These are phyloP conservation scores for Pleurotus sapidus DNA, from an alignment of 768 basidiomycete genomes.

Conservation along the genomic window DNA sequence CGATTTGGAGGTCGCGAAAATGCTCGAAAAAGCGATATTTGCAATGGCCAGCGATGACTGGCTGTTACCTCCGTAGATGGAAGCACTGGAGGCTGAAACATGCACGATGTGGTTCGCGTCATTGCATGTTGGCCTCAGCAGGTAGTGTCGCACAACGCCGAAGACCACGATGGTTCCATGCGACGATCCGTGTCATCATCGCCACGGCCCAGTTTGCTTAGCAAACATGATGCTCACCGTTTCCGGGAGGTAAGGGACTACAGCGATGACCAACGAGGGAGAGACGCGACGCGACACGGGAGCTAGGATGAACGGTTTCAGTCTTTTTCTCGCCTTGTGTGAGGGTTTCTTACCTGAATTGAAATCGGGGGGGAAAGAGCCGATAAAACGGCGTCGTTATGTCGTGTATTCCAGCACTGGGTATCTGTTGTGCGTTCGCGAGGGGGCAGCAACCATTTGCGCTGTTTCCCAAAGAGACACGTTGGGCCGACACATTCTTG, in stretches of 20 bases:
- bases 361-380: too few relatives aligned
- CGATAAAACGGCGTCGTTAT: too few relatives aligned
- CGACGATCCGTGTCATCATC: not conserved
- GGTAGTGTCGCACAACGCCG: slow-evolving; percentile 43
- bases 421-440: too few relatives aligned
- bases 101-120: not conserved
- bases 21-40: too few relatives aligned
- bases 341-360: too few relatives aligned
- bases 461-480: too few relatives aligned
- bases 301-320: not conserved
- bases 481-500: too few relatives aligned
- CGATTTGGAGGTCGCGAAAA: too few relatives aligned
- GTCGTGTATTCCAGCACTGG: too few relatives aligned
- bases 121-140: slow-evolving; percentile 20
- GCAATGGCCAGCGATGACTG: not conserved
- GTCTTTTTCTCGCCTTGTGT: too few relatives aligned
- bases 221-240: slow-evolving; percentile 4
- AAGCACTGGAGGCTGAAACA: not conserved
- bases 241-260: slow-evolving; percentile 29
- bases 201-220: not conserved
- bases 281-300: slow-evolving; percentile 16
- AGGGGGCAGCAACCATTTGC: too few relatives aligned
- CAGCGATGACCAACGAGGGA: slow-evolving; percentile 43
- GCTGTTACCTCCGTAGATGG: not conserved
- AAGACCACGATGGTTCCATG: slow-evolving; percentile 19